Percentiles rank a stretch among this genome's conserved stretches.
Conservation (phyloP, 2,329 filamentous ascomycete species). For the Pseudogymnoascus sp. region DNA sequence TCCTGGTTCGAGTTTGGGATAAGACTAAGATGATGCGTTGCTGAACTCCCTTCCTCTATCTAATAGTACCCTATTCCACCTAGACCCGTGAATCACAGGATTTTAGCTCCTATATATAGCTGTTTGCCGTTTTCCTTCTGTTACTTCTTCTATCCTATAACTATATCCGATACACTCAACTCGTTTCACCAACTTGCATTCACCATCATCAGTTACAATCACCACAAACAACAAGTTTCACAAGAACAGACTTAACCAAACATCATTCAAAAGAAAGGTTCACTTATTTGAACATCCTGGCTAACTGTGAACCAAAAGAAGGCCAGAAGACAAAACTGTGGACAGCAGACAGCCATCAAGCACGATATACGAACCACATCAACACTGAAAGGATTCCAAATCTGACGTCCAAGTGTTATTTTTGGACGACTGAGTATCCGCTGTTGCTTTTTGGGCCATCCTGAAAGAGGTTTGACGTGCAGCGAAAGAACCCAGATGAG, state of each 20-base stretch:
- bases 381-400: neutral
- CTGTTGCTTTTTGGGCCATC: neutral
- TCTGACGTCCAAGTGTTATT: neutral
- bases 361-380: neutral
- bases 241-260: neutral
- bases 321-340: neutral
- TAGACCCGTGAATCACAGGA: neutral
- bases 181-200: neutral
- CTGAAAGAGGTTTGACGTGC: neutral
- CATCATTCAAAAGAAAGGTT: neutral
- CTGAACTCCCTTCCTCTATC: neutral
- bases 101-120: neutral
- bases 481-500: neutral
- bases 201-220: neutral
- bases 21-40: neutral
- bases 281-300: neutral
- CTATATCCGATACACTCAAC: neutral
- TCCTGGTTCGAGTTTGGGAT: neutral
- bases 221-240: constrained; percentile 5
- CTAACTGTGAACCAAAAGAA: neutral
- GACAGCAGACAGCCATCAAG: neutral
- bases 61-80: neutral
- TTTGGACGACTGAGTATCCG: neutral
- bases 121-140: neutral
- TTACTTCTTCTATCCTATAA: neutral